A percentile compares a stretch with the other conserved stretches of the same genome.
These are phyloP conservation scores for Fusarium metavorans DNA, from an alignment of 2,329 filamentous ascomycete genomes.

Conservation along the genomic window DNA sequence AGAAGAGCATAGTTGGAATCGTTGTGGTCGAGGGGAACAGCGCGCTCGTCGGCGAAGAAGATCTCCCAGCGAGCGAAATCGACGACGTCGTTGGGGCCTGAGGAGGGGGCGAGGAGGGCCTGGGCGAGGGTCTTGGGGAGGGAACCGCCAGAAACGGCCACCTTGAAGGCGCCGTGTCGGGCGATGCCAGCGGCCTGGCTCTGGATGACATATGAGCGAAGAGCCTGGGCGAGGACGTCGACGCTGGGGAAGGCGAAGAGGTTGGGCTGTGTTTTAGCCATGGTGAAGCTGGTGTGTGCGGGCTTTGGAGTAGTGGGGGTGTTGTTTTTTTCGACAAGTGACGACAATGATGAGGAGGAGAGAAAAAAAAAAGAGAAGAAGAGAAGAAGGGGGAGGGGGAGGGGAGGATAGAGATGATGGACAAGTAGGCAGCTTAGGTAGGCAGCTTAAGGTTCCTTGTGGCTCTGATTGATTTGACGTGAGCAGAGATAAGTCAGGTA, in stretches of 20 bases:
- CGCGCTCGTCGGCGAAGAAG: conserved; percentile 98
- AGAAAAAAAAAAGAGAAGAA: conserved; percentile 8
- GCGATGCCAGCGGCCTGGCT: conserved; percentile 83
- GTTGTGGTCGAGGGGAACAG: conserved; percentile 88
- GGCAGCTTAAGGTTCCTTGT: conserved; percentile 18
- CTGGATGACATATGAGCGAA: conserved; percentile 86
- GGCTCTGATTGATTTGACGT: conserved; percentile 20
- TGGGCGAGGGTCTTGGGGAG: conserved; percentile 89
- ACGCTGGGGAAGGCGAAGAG: conserved; percentile 84
- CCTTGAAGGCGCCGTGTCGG: conserved; percentile 87
- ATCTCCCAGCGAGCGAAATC: conserved; percentile 94
- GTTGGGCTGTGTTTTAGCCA: conserved; percentile 70
- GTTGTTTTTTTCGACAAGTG: conserved; percentile 6
- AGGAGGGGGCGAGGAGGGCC: conserved; percentile 75
- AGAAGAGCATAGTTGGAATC: conserved; percentile 95
- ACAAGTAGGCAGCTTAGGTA: neutral
- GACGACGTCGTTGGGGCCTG: conserved; percentile 69
- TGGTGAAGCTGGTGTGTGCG: conserved; percentile 48
- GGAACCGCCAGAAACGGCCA: conserved; percentile 93
- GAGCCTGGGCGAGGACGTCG: conserved; percentile 77
- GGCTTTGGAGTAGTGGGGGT: conserved; percentile 28
- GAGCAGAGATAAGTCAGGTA: conserved; percentile 9
- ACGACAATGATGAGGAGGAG: conserved; percentile 5
- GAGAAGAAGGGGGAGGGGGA: neutral
- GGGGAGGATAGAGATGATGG: neutral